Evolutionary conservation across 768 basidiomycete species (phyloP).

Genomic region (Naganishia randhawae): DNA sequence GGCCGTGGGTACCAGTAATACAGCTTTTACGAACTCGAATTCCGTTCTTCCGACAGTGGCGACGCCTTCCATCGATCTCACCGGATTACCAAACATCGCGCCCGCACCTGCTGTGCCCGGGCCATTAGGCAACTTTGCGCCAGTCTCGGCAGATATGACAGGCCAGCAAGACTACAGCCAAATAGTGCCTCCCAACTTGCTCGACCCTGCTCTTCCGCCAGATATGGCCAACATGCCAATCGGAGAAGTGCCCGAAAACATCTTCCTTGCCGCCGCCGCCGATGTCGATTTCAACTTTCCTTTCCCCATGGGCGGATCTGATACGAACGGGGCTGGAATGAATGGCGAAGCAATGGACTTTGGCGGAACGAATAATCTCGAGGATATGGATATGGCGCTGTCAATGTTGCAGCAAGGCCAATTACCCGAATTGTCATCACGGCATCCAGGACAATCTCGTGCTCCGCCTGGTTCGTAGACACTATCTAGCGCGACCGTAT

Average conservation of each 20-base stretch:
- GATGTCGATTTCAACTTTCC: constrained; percentile 18
- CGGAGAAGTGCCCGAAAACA: constrained; percentile 18
- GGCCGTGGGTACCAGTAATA: background rate
- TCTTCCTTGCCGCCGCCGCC: constrained; percentile 14
- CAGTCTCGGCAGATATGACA: background rate
- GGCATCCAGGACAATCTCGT: constrained; percentile 12
- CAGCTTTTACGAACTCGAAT: background rate
- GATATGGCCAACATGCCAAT: constrained; percentile 20
- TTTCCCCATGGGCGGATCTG: background rate
- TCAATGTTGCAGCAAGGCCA: constrained; percentile 5
- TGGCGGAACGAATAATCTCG: background rate
- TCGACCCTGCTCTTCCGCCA: constrained; percentile 16
- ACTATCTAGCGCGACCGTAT: background rate
- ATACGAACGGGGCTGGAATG: background rate
- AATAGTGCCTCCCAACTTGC: constrained; percentile 11
- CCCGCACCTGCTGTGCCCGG: background rate
- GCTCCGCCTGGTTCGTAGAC: constrained; percentile 9
- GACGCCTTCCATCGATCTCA: background rate
- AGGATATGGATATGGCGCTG: constrained; percentile 4
- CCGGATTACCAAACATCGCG: background rate
- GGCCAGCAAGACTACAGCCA: constrained; percentile 12
- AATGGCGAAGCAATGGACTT: background rate
- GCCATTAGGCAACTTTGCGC: background rate
- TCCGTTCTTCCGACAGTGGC: background rate
- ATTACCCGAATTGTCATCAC: constrained; percentile 2